Evolutionary conservation across 441 rosid species (phyloP).

Genomic region (Euphorbia celastroides): DNA sequence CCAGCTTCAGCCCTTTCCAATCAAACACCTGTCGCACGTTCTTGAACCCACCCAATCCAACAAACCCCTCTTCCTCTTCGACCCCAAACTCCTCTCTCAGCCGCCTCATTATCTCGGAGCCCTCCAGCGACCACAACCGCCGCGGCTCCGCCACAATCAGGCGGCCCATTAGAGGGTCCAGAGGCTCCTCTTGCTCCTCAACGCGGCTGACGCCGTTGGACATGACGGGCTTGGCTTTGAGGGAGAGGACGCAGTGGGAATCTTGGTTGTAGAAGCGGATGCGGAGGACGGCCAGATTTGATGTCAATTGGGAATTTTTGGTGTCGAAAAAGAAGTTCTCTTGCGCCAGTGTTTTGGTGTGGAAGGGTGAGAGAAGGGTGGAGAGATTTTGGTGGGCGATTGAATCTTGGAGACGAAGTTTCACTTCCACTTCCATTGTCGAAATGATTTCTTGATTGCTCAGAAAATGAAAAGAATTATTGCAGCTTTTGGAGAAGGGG

Average conservation of each 20-base stretch:
- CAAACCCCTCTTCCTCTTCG: slow-evolving; percentile 31
- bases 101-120: slow-evolving; percentile 50
- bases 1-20: slow-evolving; percentile 64
- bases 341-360: slow-evolving; percentile 38
- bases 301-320: slow-evolving; percentile 32
- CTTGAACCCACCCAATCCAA: slow-evolving; percentile 78
- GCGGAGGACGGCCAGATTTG: slow-evolving; percentile 44
- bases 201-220: slow-evolving; percentile 67
- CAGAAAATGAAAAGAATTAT: not conserved
- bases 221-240: slow-evolving; percentile 43
- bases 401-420: slow-evolving; percentile 42
- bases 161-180: slow-evolving; percentile 34
- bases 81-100: slow-evolving; percentile 58
- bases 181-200: slow-evolving; percentile 71
- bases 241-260: slow-evolving; percentile 41
- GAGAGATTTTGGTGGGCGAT: slow-evolving; percentile 38
- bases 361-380: slow-evolving; percentile 41
- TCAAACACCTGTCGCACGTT: slow-evolving; percentile 61
- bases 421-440: slow-evolving; percentile 57
- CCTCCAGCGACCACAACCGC: slow-evolving; percentile 27
- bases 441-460: not conserved
- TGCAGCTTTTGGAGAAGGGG: no score
- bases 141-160: slow-evolving; percentile 42
- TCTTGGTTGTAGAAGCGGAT: slow-evolving; percentile 58
- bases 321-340: slow-evolving; percentile 64